phyloP scores from a whole-genome alignment of 768 basidiomycete genomes.

The Nevesoporus exiguus region DNA sequence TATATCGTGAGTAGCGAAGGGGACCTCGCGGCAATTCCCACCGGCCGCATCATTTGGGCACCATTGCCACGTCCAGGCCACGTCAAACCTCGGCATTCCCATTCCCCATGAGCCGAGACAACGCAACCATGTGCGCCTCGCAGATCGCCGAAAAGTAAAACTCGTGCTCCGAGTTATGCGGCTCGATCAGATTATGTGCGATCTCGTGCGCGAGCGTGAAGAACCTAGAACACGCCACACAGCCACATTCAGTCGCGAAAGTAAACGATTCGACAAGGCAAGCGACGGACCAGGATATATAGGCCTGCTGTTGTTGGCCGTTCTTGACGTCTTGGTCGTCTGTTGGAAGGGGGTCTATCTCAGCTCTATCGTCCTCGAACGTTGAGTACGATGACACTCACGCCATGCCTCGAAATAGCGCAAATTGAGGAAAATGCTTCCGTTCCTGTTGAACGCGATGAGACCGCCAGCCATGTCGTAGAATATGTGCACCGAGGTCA shows the following conservation, averaged over 20 bases:
- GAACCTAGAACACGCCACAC: neutral
- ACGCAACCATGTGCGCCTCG: neutral
- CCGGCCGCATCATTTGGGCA: no score
- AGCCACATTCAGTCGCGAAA: neutral
- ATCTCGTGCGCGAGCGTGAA: neutral
- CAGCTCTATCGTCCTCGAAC: neutral
- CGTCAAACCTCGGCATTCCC: neutral
- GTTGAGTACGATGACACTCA: neutral
- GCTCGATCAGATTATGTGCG: neutral
- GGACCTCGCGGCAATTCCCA: no score
- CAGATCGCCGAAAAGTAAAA: slow-evolving; percentile 1
- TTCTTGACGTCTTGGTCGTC: neutral
- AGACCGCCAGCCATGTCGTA: slow-evolving; percentile 57
- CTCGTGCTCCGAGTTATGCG: neutral
- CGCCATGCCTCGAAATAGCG: neutral
- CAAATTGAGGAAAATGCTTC: neutral
- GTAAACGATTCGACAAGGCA: no score
- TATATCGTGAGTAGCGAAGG: no score
- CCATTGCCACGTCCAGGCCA: no score
- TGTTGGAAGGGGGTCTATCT: neutral
- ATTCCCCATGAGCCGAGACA: neutral
- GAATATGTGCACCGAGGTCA: slow-evolving; percentile 79
- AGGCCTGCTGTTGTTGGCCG: neutral
- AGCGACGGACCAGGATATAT: neutral
- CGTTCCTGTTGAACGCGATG: neutral